Base-by-base conservation (phyloP, 352 stramenopile species). In the Globisporangium cystogenes region DNA sequence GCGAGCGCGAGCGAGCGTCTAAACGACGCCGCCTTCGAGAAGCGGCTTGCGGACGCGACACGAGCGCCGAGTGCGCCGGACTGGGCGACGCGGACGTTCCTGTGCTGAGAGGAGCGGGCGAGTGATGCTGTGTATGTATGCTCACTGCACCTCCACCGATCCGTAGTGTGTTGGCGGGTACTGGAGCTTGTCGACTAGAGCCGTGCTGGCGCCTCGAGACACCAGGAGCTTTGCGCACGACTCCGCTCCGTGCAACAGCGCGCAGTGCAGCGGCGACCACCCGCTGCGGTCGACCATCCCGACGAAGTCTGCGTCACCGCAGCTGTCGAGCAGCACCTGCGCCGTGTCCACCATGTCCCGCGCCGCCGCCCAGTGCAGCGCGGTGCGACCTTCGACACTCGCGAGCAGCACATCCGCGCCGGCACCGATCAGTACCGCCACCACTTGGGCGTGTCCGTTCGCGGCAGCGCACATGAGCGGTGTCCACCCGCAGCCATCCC, bases 181-280 rank as follows among this genome's bases (percentile, higher is more conserved):
- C 24, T 66, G 45, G 4, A 90, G 59, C 35, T 72, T 76, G 42
- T 88, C 80, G 24, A 58, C 60, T 0, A 42, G 12, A 1, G 60
- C 43, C 5, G 33, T 10, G 21, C 59, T 61, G 0, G 75, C 74
- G 1, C 76, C 74, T 20, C 74, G 49, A 6, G 70, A 65, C 2
- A 73, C 2, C 23, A 90, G 73, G 1, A 73, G 26, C 16, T 60
- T 39, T 0, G 44, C 51, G 26, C 68, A 86, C 3, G 36, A 45
- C 0, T 58, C 45, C 41, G 68, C 80, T 20, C 62, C 76, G 39
- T 92, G 76, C 10, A 90, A 48, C 15, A 61, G 63, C 0, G 76
- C 70, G 55, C 81, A 88, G 50, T 90, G 81, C 20, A 90, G 60
- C 0, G 76, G 33, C 0, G 76, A 83, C 78, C 78, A 92, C 5